These are phyloP conservation scores for Exophiala oligosperma DNA, from an alignment of 2,329 filamentous ascomycete genomes.

Conservation along the genomic window DNA sequence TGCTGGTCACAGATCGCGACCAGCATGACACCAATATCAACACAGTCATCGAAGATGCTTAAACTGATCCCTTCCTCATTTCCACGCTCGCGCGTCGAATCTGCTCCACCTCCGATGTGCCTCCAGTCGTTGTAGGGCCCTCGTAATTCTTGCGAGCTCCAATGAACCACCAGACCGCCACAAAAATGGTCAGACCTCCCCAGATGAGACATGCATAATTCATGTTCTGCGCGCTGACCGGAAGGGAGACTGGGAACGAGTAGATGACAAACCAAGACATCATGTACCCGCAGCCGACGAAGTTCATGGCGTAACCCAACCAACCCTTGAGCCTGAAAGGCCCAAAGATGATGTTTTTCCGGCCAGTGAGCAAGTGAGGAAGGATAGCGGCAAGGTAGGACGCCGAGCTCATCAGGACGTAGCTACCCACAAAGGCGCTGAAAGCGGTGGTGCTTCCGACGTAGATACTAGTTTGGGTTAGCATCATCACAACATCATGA, in stretches of 20 bases:
- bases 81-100: constrained; percentile 2
- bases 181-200: constrained; percentile 53
- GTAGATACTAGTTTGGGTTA: constrained; percentile 44
- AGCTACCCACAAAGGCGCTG: constrained; percentile 58
- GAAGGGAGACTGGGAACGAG: constrained; percentile 56
- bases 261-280: constrained; percentile 58
- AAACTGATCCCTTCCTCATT: not conserved
- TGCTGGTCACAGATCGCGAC: too few species aligned
- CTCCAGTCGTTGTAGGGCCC: constrained; percentile 12
- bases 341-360: constrained; percentile 51
- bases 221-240: constrained; percentile 50
- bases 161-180: constrained; percentile 45
- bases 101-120: constrained; percentile 6
- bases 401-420: constrained; percentile 57
- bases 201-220: constrained; percentile 56
- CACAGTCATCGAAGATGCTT: not conserved
- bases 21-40: too few species aligned
- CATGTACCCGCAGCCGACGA: constrained; percentile 54
- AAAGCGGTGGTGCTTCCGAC: constrained; percentile 45
- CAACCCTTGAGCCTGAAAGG: constrained; percentile 55
- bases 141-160: constrained; percentile 19
- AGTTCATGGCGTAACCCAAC: constrained; percentile 52
- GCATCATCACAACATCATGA: not conserved
- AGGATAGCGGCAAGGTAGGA: constrained; percentile 58
- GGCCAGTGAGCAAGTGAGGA: constrained; percentile 52